Evolutionary conservation across 2,329 filamentous ascomycete species (phyloP), one percentile per base, ranked within the genome.

Genomic region (Cladosporium sp.): DNA sequence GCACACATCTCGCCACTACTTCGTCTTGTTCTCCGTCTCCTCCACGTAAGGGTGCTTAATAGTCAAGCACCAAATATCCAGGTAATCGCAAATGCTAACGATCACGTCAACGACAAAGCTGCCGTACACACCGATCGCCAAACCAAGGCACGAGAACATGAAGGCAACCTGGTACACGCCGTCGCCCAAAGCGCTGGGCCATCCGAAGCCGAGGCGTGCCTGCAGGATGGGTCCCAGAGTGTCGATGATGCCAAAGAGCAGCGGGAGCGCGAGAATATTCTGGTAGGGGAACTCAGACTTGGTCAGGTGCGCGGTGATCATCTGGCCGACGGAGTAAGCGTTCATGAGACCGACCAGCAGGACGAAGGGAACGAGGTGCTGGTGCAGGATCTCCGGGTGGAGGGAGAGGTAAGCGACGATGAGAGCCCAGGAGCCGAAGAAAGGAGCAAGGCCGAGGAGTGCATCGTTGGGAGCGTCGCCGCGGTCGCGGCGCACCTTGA

Each of bases 101-200:
- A 99, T 97, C 65, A 98, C 93, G 76, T 98, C 95, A 34, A 96
- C 91, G 65, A 98, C 92, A 77, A 99, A 99, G 78, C 93, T 97
- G 67, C 92, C 93, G 80, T 99, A 97, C n/a, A 98, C 88, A 36
- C 95, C 95, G 57, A 97, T 77, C 0, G 90, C 91, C 66, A 92
- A 81, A 26, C 95, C 95, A 26, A 98, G 81, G 81, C 93, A 94
- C 75, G 89, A 86, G 79, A 97, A 98, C 76, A 97, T 86, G 78
- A 93, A 97, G 2, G 92, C 91, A 58, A 97, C 90, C 80, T 97
- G 93, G 77, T 96, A 96, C n/a, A 90, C 87, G 70, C 80, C 70
- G 72, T 76, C 71, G 26, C 91, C 91, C 7, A 96, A 82, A 3
- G 88, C 86, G 74, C 88, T 91, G 0, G 90, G 89, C 92, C 92